Evolutionary conservation across 73 alveolate genomes (phyloP), one percentile per base, ranked within the genome.

Genomic region (Paramecium biaurelia): DNA sequence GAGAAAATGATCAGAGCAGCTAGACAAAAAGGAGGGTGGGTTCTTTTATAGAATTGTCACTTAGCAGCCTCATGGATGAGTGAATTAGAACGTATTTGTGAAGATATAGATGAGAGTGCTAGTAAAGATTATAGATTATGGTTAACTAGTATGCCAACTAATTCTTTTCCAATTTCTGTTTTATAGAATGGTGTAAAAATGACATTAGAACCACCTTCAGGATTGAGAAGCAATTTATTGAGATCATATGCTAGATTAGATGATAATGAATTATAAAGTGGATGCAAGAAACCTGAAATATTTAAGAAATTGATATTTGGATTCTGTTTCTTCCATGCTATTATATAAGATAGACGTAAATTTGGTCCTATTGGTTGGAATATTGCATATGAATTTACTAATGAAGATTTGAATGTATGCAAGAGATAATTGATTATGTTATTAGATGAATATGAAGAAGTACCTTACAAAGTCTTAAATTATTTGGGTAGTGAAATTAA

Each of bases 1-100:
- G 74, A 86, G 96, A 97, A 96, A 98, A 95, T 97, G 67, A 93
- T 86, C 4, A 86, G 85, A 86, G 93, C 82, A 9, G 82, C 88
- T 8, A 56, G 88, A 26, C 42, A 86, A 38, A 86, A 76, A 63
- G 99, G 98, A 28, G 99, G 98, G 23, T 99, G 99, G 99, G 99
- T 97, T 18, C 96, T 99, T 23, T 97, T 99, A 38, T 97, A 98
- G 93, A 99, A 99, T 89, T 98, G 99, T 93, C 99, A 99, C 92
- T 94, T 99, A 92, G 99, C 99, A 3, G 96, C 96, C 67, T 98
- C 99, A 63, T 99, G 99, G 99, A 99, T 99, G 99, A 97, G 99
- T 41, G 95, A 97, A 53, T 97, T 98, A 28, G 99, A 99, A 94
- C 97, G 97, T 57, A 14, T 93, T 68, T 95, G 95, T n/a, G 99